phyloP scores from a whole-genome alignment of 371 early-diverging fungal species.

The Mucor indicus region DNA sequence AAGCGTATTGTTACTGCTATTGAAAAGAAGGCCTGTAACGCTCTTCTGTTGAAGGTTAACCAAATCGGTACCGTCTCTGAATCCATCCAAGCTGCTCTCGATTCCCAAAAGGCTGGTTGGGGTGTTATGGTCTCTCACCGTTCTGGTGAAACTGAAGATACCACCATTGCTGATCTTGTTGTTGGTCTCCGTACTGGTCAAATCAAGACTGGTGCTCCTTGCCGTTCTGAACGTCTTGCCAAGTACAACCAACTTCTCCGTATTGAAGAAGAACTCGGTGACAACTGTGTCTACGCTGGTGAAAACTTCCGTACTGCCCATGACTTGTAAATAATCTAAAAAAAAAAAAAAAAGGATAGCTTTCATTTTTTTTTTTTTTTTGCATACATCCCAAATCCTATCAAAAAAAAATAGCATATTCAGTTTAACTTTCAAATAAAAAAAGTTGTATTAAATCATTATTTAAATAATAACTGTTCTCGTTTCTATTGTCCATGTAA shows the following conservation, averaged over 20 bases:
- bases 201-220: constrained; percentile 99
- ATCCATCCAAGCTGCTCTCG: constrained; percentile 80
- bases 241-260: constrained; percentile 99
- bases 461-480: no score
- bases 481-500: no score
- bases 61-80: constrained; percentile 99
- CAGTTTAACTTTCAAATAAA: no score
- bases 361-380: no score
- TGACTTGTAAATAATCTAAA: constrained; percentile 59
- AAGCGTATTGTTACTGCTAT: constrained; percentile 88
- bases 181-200: constrained; percentile 98
- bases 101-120: constrained; percentile 85
- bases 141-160: constrained; percentile 99
- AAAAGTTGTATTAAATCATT: no score
- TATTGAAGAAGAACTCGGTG: constrained; percentile 89
- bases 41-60: constrained; percentile 98
- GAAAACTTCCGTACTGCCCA: constrained; percentile 87
- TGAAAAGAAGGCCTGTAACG: constrained; percentile 95
- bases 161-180: constrained; percentile 97
- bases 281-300: constrained; percentile 88
- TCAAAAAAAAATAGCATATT: no score
- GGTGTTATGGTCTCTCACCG: constrained; percentile 99
- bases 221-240: constrained; percentile 96
- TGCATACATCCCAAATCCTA: no score
- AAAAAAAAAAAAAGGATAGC: no score